Base-by-base conservation (phyloP, 345 rosid species). In the Tarenaya hassleriana region DNA sequence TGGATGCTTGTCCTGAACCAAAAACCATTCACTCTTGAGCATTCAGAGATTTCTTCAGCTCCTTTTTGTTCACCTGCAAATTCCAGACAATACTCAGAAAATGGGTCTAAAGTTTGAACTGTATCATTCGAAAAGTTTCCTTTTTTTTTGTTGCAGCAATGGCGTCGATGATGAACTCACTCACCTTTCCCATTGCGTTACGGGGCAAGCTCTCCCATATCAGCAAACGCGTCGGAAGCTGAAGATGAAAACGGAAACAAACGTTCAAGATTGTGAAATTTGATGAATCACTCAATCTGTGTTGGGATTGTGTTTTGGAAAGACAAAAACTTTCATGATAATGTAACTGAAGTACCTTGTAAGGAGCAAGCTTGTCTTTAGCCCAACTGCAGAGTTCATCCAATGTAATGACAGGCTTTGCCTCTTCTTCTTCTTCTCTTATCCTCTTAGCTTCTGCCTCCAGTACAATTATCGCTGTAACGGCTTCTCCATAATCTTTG, bases 101-200 rank as follows among this genome's bases (percentile, higher is more conserved):
- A 24, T 24, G 29, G 29, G 29, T 24, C 3, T 24, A 5, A 35
- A 34, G n/a, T n/a, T n/a, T n/a, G n/a, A n/a, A n/a, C n/a, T 13
- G 43, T 10, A 41, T 31, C 29, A 17, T 18, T 35, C n/a, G 27
- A 8, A 11, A 8, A 18, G 3, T 13, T 31, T n/a, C 39, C 7
- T 45, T 41, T 7, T 0, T n/a, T 13, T 16, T 43, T 60, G 10
- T 51, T 33, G 41, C 4, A 44, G 20, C 29, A 24, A 14, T 16
- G 1, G 10, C n/a, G 41, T 34, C 45, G 19, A 16, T 32, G 10
- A 24, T 47, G 41, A 37, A 39, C 64, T 17, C 46, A 11, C 13
- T 54, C 46, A 92, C 97, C 97, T 92, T 92, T 62, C 98, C 97
- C 98, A 92, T 92, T 16, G 98, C 97, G 57, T 92, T 88, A 20